Evolutionary conservation across 805 yeast genomes (phyloP).

Genomic region (Torulaspora franciscae): DNA sequence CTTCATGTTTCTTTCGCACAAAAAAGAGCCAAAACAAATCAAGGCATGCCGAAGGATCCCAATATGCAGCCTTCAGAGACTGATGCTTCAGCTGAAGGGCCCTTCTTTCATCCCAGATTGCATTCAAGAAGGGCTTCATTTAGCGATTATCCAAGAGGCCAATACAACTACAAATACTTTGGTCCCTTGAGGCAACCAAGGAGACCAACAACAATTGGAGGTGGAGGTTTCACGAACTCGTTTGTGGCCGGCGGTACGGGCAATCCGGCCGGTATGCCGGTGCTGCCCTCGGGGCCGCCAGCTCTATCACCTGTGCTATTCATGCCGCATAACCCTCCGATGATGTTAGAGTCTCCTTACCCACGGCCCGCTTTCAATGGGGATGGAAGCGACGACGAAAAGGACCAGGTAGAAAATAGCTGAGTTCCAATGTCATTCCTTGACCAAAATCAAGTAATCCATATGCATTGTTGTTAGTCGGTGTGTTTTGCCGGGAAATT

Average conservation of each 20-base stretch:
- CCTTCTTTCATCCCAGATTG: not conserved
- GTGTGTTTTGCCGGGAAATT: no score
- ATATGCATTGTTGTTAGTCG: not conserved
- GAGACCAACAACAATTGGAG: not conserved
- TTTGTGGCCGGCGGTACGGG: slow-evolving; percentile 5
- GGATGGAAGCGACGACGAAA: not conserved
- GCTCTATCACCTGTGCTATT: slow-evolving; percentile 5
- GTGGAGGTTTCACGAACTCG: slow-evolving; percentile 2
- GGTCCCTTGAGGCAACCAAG: slow-evolving; percentile 27
- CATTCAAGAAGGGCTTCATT: slow-evolving; percentile 6
- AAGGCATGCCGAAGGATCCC: slow-evolving; percentile 2
- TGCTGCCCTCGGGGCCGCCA: slow-evolving; percentile 7
- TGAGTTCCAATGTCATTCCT: not conserved
- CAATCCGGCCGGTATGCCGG: slow-evolving; percentile 9
- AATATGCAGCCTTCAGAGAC: not conserved
- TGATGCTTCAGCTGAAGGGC: not conserved
- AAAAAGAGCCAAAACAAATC: slow-evolving; percentile 24
- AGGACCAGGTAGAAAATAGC: not conserved
- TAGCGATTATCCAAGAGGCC: slow-evolving; percentile 9
- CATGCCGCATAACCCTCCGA: slow-evolving; percentile 3
- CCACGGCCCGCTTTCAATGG: not conserved
- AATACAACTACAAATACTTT: slow-evolving; percentile 27
- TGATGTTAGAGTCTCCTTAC: not conserved
- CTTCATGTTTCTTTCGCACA: slow-evolving; percentile 74
- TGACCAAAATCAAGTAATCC: not conserved